Evolutionary conservation across 2,329 filamentous ascomycete species (phyloP).

Genomic region (Ophiocordyceps robertsii): DNA sequence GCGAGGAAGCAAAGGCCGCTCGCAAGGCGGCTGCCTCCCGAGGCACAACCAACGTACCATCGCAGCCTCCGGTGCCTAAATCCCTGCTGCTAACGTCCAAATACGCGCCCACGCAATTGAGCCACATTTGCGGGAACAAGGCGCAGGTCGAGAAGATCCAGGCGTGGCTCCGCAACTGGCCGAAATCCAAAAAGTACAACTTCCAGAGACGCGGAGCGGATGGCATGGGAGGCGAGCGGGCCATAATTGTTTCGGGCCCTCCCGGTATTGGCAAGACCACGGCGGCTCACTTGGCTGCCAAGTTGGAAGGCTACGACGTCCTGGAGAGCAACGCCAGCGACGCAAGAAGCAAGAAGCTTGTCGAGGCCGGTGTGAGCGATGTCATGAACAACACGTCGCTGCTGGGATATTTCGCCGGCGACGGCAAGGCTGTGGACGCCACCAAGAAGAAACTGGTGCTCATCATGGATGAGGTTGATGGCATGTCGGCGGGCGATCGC

Average conservation of each 20-base stretch:
- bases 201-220: slow-evolving; percentile 78
- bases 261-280: slow-evolving; percentile 97
- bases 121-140: slow-evolving; percentile 94
- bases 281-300: slow-evolving; percentile 85
- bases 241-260: slow-evolving; percentile 90
- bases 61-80: slow-evolving; percentile 33
- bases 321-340: slow-evolving; percentile 95
- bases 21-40: slow-evolving; percentile 23
- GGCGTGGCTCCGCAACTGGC: slow-evolving; percentile 73
- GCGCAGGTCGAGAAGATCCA: slow-evolving; percentile 78
- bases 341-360: slow-evolving; percentile 86
- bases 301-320: slow-evolving; percentile 83
- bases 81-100: slow-evolving; percentile 84
- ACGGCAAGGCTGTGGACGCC: slow-evolving; percentile 65
- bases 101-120: slow-evolving; percentile 75
- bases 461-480: slow-evolving; percentile 98
- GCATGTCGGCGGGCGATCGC: slow-evolving; percentile 94
- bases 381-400: slow-evolving; percentile 90
- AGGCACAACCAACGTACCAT: slow-evolving; percentile 8
- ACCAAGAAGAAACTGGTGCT: slow-evolving; percentile 87
- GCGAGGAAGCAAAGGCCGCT: slow-evolving; percentile 37
- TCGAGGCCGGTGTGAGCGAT: slow-evolving; percentile 77
- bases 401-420: slow-evolving; percentile 76
- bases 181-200: slow-evolving; percentile 60
- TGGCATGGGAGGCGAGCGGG: slow-evolving; percentile 68